A percentile compares a stretch with the other conserved stretches of the same genome.
Conservation (phyloP, 78 protist genomes). For the Tieghemostelium lacteum region DNA sequence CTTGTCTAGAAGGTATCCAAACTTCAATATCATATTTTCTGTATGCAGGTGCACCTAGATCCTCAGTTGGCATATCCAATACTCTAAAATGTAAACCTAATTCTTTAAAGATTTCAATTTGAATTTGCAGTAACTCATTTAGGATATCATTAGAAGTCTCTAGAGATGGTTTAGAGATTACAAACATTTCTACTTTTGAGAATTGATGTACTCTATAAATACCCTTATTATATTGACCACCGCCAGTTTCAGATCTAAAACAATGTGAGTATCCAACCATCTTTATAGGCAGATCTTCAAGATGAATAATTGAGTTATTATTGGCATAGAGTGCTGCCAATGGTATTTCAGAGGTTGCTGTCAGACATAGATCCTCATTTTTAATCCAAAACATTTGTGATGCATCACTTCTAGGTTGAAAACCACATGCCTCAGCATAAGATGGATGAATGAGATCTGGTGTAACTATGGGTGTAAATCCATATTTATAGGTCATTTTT, state of each 20-base stretch:
- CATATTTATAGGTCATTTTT: slow-evolving; percentile 11
- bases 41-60: slow-evolving; percentile 91
- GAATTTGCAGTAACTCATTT: slow-evolving; percentile 36
- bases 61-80: slow-evolving; percentile 90
- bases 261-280: slow-evolving; percentile 87
- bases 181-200: slow-evolving; percentile 94
- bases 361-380: slow-evolving; percentile 72
- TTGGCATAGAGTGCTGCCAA: slow-evolving; percentile 81
- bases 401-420: slow-evolving; percentile 77
- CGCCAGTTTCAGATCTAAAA: slow-evolving; percentile 90
- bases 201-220: slow-evolving; percentile 95
- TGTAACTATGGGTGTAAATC: slow-evolving; percentile 63
- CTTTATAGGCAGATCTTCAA: slow-evolving; percentile 68
- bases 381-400: slow-evolving; percentile 38
- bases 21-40: slow-evolving; percentile 95
- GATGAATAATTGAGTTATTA: slow-evolving; percentile 10
- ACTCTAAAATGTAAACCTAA: slow-evolving; percentile 85
- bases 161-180: slow-evolving; percentile 60
- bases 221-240: slow-evolving; percentile 65
- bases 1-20: slow-evolving; percentile 91
- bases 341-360: slow-evolving; percentile 94
- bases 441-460: slow-evolving; percentile 80
- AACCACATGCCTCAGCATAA: slow-evolving; percentile 86
- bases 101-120: slow-evolving; percentile 70
- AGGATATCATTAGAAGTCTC: slow-evolving; percentile 43